Base-by-base conservation (phyloP, 1,284 basidiomycete genomes). In the Pseudozyma tsukubaensis region DNA sequence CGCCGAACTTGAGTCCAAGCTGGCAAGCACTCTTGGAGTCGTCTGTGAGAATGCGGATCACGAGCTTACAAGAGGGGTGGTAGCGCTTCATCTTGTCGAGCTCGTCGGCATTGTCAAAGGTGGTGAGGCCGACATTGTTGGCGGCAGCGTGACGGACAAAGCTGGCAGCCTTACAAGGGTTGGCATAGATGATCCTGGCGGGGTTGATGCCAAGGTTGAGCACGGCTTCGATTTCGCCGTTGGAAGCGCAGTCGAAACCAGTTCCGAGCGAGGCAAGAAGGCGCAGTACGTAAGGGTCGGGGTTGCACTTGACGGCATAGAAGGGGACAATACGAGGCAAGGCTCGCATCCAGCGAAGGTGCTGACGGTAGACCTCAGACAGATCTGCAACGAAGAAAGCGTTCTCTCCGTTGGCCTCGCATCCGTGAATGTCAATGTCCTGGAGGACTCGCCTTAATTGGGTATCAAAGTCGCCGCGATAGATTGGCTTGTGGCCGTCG, bases 211-310 rank as follows among this genome's bases (percentile, higher is more conserved):
- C 92, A 12, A 96, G 86, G 24, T 88, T 87, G 32, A 98, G 88
- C 12, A 99, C 91, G 69, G 90, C 89, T 29, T 89, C 88, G 79
- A 99, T 98, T 86, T 99, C 97, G 66, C 91, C 91, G 79, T 94
- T 92, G 45, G 95, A 98, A n/a, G 97, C 97, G 82, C 97, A 99
- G 86, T 99, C 97, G 86, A 99, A 99, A 14, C 94, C 94, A 1
- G 92, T 88, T 43, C 96, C 96, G 66, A 98, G 87, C 24, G 92
- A 90, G 12, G 94, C 93, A 43, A 99, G 90, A 51, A 99, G 89
- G 70, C 94, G 91, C 57, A 99, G 88, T 50, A 99, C 91, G 81
- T 94, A 92, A 3, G 94, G 94, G 82, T 98, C 96, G 13, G 97
- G 96, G 87, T 98, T 99, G 87, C 95, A 97, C 87, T 97, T 98